A percentile compares a stretch with the other conserved stretches of the same genome.
Evolutionary conservation across 306 rosid species (phyloP).

Genomic region (Herpetospermum pedunculosum): DNA sequence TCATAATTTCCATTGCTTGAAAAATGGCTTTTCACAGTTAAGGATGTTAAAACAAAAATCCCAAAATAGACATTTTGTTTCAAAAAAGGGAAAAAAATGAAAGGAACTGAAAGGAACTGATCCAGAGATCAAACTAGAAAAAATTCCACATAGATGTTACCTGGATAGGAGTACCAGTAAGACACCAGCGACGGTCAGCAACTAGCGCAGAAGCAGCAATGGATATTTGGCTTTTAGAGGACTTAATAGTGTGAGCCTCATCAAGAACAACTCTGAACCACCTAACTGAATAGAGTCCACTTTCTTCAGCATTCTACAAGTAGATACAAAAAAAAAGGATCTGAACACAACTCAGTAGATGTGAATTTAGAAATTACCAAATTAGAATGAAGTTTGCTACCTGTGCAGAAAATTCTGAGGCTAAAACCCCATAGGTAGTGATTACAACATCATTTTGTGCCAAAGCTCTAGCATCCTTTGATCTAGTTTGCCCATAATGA

Average conservation of each 20-base stretch:
- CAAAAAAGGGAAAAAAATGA: not conserved
- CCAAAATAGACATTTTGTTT: not conserved
- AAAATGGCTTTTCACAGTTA: not conserved
- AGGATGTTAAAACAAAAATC: not conserved
- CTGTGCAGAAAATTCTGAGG: constrained; percentile 82
- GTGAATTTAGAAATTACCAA: not conserved
- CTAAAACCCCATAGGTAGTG: constrained; percentile 77
- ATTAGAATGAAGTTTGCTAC: constrained; percentile 29
- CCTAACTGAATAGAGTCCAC: constrained; percentile 67
- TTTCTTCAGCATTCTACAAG: constrained; percentile 56
- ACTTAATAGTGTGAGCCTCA: constrained; percentile 89
- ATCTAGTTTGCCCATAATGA: constrained; percentile 89
- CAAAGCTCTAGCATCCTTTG: constrained; percentile 66
- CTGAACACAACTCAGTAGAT: constrained; percentile 3
- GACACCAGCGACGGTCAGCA: constrained; percentile 94
- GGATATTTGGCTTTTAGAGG: constrained; percentile 89
- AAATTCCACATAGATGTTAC: constrained; percentile 18
- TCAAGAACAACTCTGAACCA: constrained; percentile 97
- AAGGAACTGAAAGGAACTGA: not conserved
- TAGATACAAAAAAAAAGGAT: constrained; percentile 11
- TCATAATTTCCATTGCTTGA: not conserved
- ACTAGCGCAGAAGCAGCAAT: constrained; percentile 61
- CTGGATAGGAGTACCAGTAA: constrained; percentile 97
- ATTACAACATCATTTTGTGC: constrained; percentile 71
- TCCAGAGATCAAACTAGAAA: not conserved